Evolutionary conservation across 331 rosid genomes (phyloP).

Genomic region (Pyracantha coccinea): DNA sequence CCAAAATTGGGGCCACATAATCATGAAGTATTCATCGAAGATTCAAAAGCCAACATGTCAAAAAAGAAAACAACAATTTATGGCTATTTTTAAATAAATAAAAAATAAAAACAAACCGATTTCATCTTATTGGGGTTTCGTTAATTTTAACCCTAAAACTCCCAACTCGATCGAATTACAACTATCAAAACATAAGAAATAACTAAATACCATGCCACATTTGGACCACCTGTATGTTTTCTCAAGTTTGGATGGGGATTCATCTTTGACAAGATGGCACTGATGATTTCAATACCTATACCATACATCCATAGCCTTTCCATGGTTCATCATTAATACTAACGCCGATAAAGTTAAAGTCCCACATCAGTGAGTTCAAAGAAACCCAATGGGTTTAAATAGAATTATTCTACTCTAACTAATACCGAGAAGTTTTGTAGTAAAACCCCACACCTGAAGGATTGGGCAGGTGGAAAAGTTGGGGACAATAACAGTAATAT

Average conservation of each 20-base stretch:
- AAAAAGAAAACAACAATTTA: not conserved
- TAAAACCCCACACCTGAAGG: too few relatives aligned
- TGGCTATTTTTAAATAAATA: not conserved
- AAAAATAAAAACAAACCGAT: not conserved
- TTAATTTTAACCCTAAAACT: not conserved
- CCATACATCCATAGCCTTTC: too few relatives aligned
- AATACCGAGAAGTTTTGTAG: too few relatives aligned
- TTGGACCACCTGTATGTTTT: not conserved
- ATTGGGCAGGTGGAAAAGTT: too few relatives aligned
- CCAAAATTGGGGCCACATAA: constrained; percentile 3
- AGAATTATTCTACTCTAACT: too few relatives aligned
- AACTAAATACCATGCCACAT: not conserved
- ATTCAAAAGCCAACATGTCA: not conserved
- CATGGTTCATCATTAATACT: too few relatives aligned
- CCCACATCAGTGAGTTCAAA: too few relatives aligned
- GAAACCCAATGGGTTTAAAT: too few relatives aligned
- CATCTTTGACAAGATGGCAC: not conserved
- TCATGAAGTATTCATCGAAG: not conserved
- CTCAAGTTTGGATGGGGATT: not conserved
- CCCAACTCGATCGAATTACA: not conserved
- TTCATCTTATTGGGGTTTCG: not conserved
- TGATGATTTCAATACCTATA: too few relatives aligned
- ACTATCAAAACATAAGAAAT: not conserved
- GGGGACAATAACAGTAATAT: too few relatives aligned
- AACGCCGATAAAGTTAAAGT: too few relatives aligned